Evolutionary conservation across 1,284 basidiomycete genomes (phyloP).

Genomic region (Ganoderma meredithae): DNA sequence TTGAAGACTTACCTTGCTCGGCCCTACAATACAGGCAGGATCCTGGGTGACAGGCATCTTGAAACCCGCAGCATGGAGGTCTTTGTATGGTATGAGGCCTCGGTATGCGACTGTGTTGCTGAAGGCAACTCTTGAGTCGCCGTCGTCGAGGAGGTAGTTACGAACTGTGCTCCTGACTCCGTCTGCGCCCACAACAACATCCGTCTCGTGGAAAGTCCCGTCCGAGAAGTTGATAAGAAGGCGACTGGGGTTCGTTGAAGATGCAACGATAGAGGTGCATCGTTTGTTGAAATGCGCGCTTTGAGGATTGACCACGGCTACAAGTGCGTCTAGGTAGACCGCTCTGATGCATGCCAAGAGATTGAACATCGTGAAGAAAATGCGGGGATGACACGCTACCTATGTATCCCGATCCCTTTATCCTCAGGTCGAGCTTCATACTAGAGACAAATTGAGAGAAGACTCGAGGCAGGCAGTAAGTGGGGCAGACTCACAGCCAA

Average conservation of each 20-base stretch:
- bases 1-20: conserved; percentile 46
- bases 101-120: conserved; percentile 58
- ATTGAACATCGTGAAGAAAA: background rate
- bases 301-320: conserved; percentile 50
- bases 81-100: conserved; percentile 50
- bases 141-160: conserved; percentile 30
- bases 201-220: conserved; percentile 53
- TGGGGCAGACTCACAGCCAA: conserved; percentile 49
- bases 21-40: conserved; percentile 50
- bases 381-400: conserved; percentile 32
- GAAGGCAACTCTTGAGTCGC: conserved; percentile 43
- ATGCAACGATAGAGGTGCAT: conserved; percentile 45
- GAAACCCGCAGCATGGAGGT: conserved; percentile 49
- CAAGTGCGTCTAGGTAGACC: conserved; percentile 56
- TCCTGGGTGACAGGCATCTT: conserved; percentile 46
- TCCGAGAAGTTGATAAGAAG: conserved; percentile 53
- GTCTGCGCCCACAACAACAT: conserved; percentile 63
- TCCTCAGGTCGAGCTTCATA: conserved; percentile 34
- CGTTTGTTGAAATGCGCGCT: conserved; percentile 59
- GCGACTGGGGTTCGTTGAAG: conserved; percentile 36
- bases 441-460: background rate
- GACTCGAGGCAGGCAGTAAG: background rate
- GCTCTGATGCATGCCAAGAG: conserved; percentile 44
- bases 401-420: conserved; percentile 41
- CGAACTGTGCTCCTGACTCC: conserved; percentile 58